phyloP scores from a whole-genome alignment of 306 rosid genomes.

The Rosa persica region DNA sequence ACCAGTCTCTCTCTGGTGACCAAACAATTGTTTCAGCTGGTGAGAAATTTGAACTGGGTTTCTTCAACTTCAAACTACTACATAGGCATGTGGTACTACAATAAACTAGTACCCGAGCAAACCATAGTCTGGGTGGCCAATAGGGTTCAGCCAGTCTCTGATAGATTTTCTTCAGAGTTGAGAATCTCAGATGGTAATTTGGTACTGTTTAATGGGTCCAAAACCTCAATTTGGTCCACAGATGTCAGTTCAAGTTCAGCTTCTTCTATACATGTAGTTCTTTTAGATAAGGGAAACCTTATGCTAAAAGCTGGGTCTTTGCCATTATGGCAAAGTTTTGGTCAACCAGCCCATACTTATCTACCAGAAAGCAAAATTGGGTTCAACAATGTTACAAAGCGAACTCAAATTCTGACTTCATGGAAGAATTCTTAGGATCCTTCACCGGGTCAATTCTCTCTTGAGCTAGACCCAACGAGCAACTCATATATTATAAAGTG shows the following conservation, averaged over 20 bases:
- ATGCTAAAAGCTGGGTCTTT: background rate
- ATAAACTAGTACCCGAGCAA: background rate
- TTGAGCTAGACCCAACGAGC: too few relatives aligned
- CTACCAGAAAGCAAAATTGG: too few relatives aligned
- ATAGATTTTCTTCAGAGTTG: conserved; percentile 20
- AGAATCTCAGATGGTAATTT: conserved; percentile 13
- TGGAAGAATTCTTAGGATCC: too few relatives aligned
- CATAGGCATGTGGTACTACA: conserved; percentile 38
- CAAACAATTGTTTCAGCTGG: conserved; percentile 27
- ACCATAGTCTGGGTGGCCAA: conserved; percentile 32
- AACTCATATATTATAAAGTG: too few relatives aligned
- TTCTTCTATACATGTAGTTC: background rate
- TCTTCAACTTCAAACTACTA: conserved; percentile 38
- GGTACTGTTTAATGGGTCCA: conserved; percentile 20
- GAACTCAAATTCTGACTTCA: too few relatives aligned
- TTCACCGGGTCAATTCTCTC: too few relatives aligned
- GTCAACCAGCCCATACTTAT: too few relatives aligned
- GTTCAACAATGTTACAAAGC: too few relatives aligned
- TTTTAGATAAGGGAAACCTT: too few relatives aligned
- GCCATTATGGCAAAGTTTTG: background rate
- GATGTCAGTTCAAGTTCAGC: conserved; percentile 1
- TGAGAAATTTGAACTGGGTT: conserved; percentile 29
- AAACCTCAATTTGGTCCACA: conserved; percentile 33
- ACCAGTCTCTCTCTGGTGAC: conserved; percentile 30
- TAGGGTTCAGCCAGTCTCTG: conserved; percentile 13